Conservation (phyloP, 2,329 filamentous ascomycete species). For the Sclerotinia nivalis region DNA sequence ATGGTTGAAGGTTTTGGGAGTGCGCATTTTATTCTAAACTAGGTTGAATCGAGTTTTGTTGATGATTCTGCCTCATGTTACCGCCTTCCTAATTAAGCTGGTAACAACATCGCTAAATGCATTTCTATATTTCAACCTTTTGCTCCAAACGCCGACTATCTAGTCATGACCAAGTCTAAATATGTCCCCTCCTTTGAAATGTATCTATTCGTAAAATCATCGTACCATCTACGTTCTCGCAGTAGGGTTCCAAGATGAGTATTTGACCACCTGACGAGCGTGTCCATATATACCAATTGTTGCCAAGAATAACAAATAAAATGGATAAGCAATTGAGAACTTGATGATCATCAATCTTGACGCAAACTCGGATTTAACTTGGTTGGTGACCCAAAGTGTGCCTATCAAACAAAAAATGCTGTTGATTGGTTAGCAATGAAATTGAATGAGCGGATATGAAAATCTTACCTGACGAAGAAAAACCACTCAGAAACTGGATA, state of each 20-base stretch:
- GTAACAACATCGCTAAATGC: too few species aligned
- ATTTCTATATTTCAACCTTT: neutral
- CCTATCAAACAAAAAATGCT: constrained; percentile 47
- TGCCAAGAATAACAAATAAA: constrained; percentile 41
- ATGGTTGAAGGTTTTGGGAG: too few species aligned
- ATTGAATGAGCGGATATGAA: neutral
- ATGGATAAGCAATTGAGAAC: constrained; percentile 49
- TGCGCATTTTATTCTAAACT: too few species aligned
- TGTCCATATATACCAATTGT: constrained; percentile 24
- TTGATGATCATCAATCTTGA: constrained; percentile 45
- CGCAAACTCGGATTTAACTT: constrained; percentile 50
- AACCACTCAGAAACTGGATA: constrained; percentile 52
- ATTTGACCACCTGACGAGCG: constrained; percentile 39
- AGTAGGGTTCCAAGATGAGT: constrained; percentile 51
- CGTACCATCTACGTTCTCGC: constrained; percentile 25
- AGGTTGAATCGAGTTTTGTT: too few species aligned
- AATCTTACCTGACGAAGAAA: constrained; percentile 45
- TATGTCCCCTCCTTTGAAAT: neutral
- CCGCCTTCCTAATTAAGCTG: too few species aligned
- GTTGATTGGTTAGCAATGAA: neutral
- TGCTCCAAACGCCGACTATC: neutral
- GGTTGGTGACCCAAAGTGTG: constrained; percentile 50
- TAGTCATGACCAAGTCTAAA: neutral
- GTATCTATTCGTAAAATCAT: neutral
- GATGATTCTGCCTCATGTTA: too few species aligned